These are phyloP conservation scores for Eutypa lata DNA, from an alignment of 2,329 filamentous ascomycete genomes.

Conservation along the genomic window DNA sequence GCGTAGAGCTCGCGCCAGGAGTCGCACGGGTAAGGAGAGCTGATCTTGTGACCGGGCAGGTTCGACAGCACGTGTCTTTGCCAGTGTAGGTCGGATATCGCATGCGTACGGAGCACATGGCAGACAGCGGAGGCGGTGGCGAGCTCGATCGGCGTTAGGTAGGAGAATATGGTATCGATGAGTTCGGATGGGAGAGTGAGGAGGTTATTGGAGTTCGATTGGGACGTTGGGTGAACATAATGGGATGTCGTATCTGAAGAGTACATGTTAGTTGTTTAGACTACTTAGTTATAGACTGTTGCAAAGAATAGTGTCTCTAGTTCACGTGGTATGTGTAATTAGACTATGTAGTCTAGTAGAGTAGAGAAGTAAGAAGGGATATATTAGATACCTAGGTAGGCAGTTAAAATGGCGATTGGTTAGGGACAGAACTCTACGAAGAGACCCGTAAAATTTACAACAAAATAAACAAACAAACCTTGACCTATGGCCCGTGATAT, in stretches of 20 bases:
- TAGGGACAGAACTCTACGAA: too few relatives aligned
- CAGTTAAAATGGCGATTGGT: too few relatives aligned
- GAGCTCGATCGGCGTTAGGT: conserved; percentile 64
- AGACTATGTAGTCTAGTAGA: too few relatives aligned
- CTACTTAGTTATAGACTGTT: too few relatives aligned
- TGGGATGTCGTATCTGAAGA: conserved; percentile 1
- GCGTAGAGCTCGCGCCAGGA: conserved; percentile 71
- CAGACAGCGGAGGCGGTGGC: conserved; percentile 59
- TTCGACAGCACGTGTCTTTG: conserved; percentile 65
- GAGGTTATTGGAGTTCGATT: conserved; percentile 28
- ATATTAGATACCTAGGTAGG: too few relatives aligned
- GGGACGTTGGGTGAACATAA: conserved; percentile 4
- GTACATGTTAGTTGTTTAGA: not conserved
- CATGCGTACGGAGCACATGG: conserved; percentile 55
- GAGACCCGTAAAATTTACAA: too few relatives aligned
- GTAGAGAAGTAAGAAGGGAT: too few relatives aligned
- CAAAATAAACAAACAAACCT: not conserved
- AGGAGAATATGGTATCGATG: conserved; percentile 66
- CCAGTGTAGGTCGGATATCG: conserved; percentile 69
- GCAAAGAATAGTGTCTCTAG: too few relatives aligned
- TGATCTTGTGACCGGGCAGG: conserved; percentile 54
- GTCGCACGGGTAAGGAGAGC: conserved; percentile 53
- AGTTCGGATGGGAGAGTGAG: conserved; percentile 70
- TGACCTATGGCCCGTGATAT: not conserved
- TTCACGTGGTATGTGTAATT: too few relatives aligned